phyloP scores from a whole-genome alignment of 139 green algal genomes.

The Coccomyxa sp. region DNA sequence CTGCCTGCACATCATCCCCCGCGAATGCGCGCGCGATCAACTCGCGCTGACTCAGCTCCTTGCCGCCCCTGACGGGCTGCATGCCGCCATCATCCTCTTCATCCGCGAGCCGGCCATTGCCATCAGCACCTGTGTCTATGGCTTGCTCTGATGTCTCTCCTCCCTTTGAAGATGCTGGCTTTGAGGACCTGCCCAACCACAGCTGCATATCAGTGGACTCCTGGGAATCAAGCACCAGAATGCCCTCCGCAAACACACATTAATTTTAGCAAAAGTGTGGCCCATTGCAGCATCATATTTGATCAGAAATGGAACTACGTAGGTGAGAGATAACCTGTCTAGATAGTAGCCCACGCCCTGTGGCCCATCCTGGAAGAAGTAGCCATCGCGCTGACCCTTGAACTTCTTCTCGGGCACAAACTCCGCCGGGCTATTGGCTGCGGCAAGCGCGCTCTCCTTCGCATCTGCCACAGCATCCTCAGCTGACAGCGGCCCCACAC shows the following conservation, averaged over 20 bases:
- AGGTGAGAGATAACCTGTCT: constrained; percentile 14
- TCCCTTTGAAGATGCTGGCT: neutral
- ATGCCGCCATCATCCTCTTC: constrained; percentile 13
- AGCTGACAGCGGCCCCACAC: too few species aligned
- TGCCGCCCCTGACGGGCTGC: constrained; percentile 10
- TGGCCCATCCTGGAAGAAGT: constrained; percentile 53
- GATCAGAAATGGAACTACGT: too few species aligned
- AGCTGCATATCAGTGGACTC: too few species aligned
- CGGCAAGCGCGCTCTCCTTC: neutral
- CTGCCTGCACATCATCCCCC: constrained; percentile 85
- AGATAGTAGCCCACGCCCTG: constrained; percentile 70
- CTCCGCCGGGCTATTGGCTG: neutral
- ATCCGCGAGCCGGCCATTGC: neutral
- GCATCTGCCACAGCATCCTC: neutral
- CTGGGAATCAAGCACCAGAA: too few species aligned
- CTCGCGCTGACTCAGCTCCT: constrained; percentile 39
- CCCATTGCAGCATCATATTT: too few species aligned
- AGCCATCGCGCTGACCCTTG: constrained; percentile 39
- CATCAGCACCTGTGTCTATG: constrained; percentile 6
- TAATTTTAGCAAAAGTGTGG: too few species aligned
- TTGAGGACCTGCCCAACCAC: too few species aligned
- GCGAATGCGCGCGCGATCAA: constrained; percentile 72
- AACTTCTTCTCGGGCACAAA: constrained; percentile 44
- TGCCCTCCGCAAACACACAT: too few species aligned
- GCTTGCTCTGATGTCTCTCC: constrained; percentile 1